These are phyloP conservation scores for Aphanomyces invadans DNA, from an alignment of 352 stramenopile species.

Conservation along the genomic window DNA sequence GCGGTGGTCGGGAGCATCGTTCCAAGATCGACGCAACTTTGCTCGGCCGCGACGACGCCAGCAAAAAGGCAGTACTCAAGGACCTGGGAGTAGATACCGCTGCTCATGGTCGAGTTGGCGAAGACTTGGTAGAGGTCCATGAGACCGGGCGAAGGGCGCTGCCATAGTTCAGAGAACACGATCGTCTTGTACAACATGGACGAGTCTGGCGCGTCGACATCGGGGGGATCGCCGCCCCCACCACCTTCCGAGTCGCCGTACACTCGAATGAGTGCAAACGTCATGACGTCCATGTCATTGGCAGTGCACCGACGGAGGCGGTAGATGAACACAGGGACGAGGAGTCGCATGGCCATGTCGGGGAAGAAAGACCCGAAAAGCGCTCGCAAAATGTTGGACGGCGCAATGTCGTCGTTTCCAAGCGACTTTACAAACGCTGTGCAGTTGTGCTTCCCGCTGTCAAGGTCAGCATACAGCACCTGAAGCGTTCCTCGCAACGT, in stretches of 20 bases:
- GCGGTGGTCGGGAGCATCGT: slow-evolving; percentile 29
- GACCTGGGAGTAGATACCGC: slow-evolving; percentile 25
- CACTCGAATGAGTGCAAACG: neutral
- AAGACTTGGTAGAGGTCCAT: slow-evolving; percentile 28
- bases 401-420: neutral
- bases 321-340: slow-evolving; percentile 12
- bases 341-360: neutral
- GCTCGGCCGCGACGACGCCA: neutral
- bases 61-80: slow-evolving; percentile 47
- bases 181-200: slow-evolving; percentile 38
- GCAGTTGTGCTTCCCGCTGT: neutral
- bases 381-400: neutral
- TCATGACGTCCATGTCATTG: neutral
- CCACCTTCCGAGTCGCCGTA: neutral
- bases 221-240: neutral
- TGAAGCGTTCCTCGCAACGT: neutral
- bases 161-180: slow-evolving; percentile 48
- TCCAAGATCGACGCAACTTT: slow-evolving; percentile 28
- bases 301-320: slow-evolving; percentile 3
- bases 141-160: slow-evolving; percentile 29
- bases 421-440: neutral
- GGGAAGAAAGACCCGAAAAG: slow-evolving; percentile 4
- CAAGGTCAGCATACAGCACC: neutral
- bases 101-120: slow-evolving; percentile 26
- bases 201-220: slow-evolving; percentile 25